Conservation (phyloP, 1,139 yeast species). For the Blastobotrys proliferans region DNA sequence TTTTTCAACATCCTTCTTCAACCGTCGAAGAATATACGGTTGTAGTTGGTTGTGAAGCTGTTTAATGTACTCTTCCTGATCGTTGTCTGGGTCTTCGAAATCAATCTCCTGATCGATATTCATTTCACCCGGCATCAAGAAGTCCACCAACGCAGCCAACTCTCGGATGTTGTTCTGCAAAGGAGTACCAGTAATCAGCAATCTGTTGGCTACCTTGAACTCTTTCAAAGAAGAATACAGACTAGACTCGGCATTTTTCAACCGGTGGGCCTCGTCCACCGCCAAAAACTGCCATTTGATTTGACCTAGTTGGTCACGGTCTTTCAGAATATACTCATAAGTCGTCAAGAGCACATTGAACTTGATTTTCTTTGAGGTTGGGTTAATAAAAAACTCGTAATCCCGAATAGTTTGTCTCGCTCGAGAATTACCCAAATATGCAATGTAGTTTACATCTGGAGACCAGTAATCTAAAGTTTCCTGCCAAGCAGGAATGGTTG, state of each 20-base stretch:
- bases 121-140: conserved; percentile 92
- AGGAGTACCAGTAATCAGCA: conserved; percentile 97
- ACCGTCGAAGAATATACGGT: conserved; percentile 86
- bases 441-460: conserved; percentile 89
- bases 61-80: conserved; percentile 85
- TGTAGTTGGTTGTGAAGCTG: conserved; percentile 78
- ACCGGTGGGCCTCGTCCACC: conserved; percentile 96
- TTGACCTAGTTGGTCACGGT: conserved; percentile 69
- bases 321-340: conserved; percentile 91
- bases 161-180: conserved; percentile 93
- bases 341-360: conserved; percentile 89
- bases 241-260: conserved; percentile 91
- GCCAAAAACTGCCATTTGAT: conserved; percentile 96
- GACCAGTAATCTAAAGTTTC: conserved; percentile 98
- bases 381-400: conserved; percentile 67
- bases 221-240: conserved; percentile 81
- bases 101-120: conserved; percentile 91
- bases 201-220: conserved; percentile 77
- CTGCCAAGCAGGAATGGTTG: conserved; percentile 98
- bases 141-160: conserved; percentile 89
- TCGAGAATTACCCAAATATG: conserved; percentile 87
- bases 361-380: conserved; percentile 57
- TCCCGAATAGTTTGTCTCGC: conserved; percentile 81
- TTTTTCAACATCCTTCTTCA: conserved; percentile 96
- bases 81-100: conserved; percentile 79